Evolutionary conservation across 805 yeast species (phyloP), one percentile per base, ranked within the genome.

Genomic region (Starmerella vaccinii): DNA sequence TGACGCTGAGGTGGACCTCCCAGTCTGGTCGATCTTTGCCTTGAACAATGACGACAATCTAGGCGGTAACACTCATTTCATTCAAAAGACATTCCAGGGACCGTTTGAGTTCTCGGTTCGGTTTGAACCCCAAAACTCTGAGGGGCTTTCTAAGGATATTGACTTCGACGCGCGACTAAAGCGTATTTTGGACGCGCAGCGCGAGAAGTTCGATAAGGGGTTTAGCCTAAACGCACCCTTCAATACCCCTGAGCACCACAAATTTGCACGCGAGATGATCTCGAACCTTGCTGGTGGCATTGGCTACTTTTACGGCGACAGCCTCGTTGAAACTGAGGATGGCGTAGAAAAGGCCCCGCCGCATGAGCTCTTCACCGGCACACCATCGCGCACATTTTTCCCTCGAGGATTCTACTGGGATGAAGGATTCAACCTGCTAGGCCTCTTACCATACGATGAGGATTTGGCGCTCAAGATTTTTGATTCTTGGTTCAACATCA

Each of bases 321-420:
- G 82, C 46, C 61, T 92, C 22, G 70, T 81, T 30, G 86, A 82
- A 57, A 88, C 83, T 51, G 84, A 82, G 10, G 79, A 80, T 5
- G 46, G 46, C 21, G 38, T 43, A 4, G 46, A 43, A n/a, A 43
- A 23, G 29, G 46, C 46, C 4, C 38, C 43, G 19, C 47, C 49
- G 26, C 46, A 48, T 53, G 85, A 81, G 56, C 68, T 92, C 45
- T 85, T 88, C 60, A 76, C 92, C 0, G 73, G 87, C 21, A 92
- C 87, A 30, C 98, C 98, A 2, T 85, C 95, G 45, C 74, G 98
- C 47, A 86, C 95, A 0, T 86, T 85, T 62, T 92, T 92, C 67
- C 97, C 98, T 3, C 75, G 98, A 56, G 98, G 98, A 0, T 92
- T 92, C 62, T 87, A 85, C 63, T 92, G 98, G 98, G 98, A 92